Evolutionary conservation across 1,139 yeast genomes (phyloP), one percentile per base, ranked within the genome.

Genomic region (Yarrowia galli): DNA sequence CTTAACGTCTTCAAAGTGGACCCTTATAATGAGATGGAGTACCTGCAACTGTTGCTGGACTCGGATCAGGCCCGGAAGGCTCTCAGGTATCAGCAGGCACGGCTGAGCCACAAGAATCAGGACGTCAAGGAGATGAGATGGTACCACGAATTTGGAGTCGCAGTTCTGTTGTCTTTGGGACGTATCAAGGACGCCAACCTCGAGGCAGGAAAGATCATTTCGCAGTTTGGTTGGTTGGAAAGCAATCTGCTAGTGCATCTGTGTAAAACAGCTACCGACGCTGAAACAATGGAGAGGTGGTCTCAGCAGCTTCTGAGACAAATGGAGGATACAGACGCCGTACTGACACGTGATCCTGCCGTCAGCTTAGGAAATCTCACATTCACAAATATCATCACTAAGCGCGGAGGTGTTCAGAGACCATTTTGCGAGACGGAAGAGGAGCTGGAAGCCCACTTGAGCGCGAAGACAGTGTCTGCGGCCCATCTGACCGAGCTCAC

Each of bases 1-100:
- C 54, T 61, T 10, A 25, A 35, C 22, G n/a, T 28, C 8, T 61
- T 61, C 25, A 22, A 56, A 22, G 38, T 61, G 22, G 66, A 61
- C 10, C 66, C 66, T 0, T 61, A 61, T 56, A 61, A 61, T 28
- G 66, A 61, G n/a, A 61, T 61, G 66, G 66, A 61, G 56, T 61
- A 61, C 20, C 46, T 61, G 35, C 66, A 61, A 20, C 25, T 61
- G 23, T 13, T 61, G 25, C 46, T 61, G 46, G 66, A 61, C 66
- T 10, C 38, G 23, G 48, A 43, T 16, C 38, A 58, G 18, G 51
- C 64, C n/a, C 42, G 20, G 16, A 32, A 22, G n/a, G 51, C 64
- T 8, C 42, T 58, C n/a, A 23, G 6, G 10, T 58, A 58, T 40
- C 51, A 43, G 18, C 43, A 46, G 23, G 66, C 45, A 35, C 32